Evolutionary conservation across 257 asterid species (phyloP).

Genomic region (Solanum acaule): DNA sequence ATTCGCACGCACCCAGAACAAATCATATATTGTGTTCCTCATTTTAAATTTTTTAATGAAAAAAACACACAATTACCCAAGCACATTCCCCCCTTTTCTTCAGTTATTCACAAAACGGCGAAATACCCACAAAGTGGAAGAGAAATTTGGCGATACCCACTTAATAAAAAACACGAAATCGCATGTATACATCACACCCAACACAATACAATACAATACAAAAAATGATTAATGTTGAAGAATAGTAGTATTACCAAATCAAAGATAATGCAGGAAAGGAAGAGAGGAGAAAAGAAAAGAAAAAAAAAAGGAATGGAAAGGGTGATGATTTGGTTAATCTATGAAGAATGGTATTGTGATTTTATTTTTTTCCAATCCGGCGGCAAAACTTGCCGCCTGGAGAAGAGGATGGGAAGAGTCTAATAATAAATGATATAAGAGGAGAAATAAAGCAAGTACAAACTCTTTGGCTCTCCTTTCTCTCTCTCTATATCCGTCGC

Average conservation of each 20-base stretch:
- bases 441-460: background rate
- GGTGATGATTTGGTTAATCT: background rate
- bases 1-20: background rate
- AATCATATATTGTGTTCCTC: background rate
- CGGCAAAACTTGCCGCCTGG: conserved; percentile 2
- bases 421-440: background rate
- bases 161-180: background rate
- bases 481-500: background rate
- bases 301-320: background rate
- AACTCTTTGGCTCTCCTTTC: background rate
- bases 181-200: background rate
- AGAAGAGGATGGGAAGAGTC: background rate
- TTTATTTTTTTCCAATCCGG: background rate
- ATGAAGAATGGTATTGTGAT: background rate
- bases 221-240: background rate
- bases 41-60: background rate
- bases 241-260: background rate
- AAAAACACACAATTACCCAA: background rate
- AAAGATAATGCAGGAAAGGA: background rate
- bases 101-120: background rate
- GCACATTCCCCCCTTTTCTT: background rate
- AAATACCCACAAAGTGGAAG: background rate
- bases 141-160: background rate
- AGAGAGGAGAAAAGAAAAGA: background rate
- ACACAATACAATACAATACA: background rate